A percentile compares a stretch with the other conserved stretches of the same genome.
Evolutionary conservation across 116 monocot species (phyloP).

Genomic region (Trichopus zeylanicus): DNA sequence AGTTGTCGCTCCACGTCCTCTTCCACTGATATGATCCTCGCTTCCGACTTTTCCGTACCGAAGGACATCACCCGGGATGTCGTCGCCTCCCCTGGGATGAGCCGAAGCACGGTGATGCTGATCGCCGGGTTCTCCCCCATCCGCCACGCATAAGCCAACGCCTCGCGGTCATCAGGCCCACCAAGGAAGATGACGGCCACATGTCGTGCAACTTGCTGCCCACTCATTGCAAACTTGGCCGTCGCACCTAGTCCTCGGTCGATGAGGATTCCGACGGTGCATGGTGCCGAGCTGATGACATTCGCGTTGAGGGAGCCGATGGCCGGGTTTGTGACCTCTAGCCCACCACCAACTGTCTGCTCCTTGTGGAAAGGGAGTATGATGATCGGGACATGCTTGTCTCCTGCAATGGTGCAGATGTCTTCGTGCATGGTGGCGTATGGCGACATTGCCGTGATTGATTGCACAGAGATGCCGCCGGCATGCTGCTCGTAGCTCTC

Average conservation of each 20-base stretch:
- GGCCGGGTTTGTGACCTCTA: constrained; percentile 43
- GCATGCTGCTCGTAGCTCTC: constrained; percentile 47
- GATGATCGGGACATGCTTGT: constrained; percentile 52
- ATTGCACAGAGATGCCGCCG: constrained; percentile 46
- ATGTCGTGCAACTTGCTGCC: constrained; percentile 23
- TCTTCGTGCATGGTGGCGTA: constrained; percentile 71
- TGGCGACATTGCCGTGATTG: constrained; percentile 46
- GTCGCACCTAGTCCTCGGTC: constrained; percentile 57
- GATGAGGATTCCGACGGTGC: constrained; percentile 74
- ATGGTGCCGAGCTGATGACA: constrained; percentile 45
- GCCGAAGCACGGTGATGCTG: constrained; percentile 35
- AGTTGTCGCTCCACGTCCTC: constrained; percentile 19
- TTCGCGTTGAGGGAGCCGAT: constrained; percentile 46
- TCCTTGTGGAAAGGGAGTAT: constrained; percentile 83
- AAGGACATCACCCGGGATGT: constrained; percentile 11
- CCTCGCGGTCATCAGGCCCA: constrained; percentile 64
- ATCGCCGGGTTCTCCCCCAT: constrained; percentile 38
- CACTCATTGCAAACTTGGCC: not conserved
- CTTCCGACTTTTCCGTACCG: not conserved
- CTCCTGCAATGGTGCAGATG: constrained; percentile 43
- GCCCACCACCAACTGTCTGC: constrained; percentile 41
- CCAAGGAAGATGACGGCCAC: constrained; percentile 61
- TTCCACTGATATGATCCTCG: not conserved
- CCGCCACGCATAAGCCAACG: constrained; percentile 48
- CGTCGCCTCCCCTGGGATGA: constrained; percentile 7